These are phyloP conservation scores for Suillus alpinus DNA, from an alignment of 768 basidiomycete species.

Conservation along the genomic window DNA sequence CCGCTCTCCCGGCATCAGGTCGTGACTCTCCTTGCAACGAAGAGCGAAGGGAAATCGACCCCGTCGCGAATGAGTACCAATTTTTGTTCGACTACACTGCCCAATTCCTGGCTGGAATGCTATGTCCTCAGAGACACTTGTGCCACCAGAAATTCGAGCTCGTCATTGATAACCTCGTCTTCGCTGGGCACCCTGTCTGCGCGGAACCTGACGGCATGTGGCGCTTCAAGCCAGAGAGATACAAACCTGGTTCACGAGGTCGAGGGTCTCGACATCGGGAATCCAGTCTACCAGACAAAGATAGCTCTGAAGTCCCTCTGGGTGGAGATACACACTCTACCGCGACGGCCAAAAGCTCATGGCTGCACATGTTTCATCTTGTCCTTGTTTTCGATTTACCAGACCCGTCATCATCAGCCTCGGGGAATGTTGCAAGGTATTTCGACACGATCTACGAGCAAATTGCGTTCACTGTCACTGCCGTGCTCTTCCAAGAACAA, in stretches of 20 bases:
- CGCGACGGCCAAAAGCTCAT: slow-evolving; percentile 35
- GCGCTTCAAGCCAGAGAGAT: slow-evolving; percentile 68
- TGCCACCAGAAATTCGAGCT: slow-evolving; percentile 96
- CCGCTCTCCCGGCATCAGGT: slow-evolving; percentile 46
- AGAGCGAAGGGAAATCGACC: slow-evolving; percentile 33
- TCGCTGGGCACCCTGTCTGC: slow-evolving; percentile 93
- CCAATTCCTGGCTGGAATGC: slow-evolving; percentile 75
- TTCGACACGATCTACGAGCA: slow-evolving; percentile 89
- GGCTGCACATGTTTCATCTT: slow-evolving; percentile 80
- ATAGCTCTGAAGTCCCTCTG: slow-evolving; percentile 29
- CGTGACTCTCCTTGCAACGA: slow-evolving; percentile 51
- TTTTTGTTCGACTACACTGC: slow-evolving; percentile 76
- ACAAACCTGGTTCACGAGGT: slow-evolving; percentile 49
- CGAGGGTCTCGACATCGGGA: slow-evolving; percentile 49
- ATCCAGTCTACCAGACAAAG: slow-evolving; percentile 34
- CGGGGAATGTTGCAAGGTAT: slow-evolving; percentile 73
- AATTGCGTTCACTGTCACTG: slow-evolving; percentile 85
- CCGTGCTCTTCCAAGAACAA: slow-evolving; percentile 91
- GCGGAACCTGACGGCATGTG: slow-evolving; percentile 70
- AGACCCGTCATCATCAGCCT: slow-evolving; percentile 82
- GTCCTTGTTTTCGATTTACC: slow-evolving; percentile 86
- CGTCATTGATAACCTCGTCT: slow-evolving; percentile 85
- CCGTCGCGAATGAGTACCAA: slow-evolving; percentile 53
- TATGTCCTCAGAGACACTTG: slow-evolving; percentile 74
- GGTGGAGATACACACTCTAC: slow-evolving; percentile 32